Conservation (phyloP, 768 basidiomycete species). For the Neoboletus subvelutipes region DNA sequence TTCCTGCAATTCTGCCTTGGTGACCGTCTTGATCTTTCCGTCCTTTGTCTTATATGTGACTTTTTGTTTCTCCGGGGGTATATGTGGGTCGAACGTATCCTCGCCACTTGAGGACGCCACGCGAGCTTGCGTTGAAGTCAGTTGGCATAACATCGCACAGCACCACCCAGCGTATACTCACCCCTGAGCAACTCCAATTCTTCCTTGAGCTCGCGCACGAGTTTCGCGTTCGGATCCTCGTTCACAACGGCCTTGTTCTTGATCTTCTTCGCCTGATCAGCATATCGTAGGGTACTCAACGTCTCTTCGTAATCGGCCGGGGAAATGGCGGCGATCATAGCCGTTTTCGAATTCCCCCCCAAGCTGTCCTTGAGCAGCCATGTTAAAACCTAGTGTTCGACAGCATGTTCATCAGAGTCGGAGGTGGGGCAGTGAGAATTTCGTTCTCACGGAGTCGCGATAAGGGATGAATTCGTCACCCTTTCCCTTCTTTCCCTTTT, state of each 20-base stretch:
- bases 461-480: constrained; percentile 94
- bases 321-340: constrained; percentile 98
- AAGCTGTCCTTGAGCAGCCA: constrained; percentile 98
- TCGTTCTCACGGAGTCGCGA: constrained; percentile 81
- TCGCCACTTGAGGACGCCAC: constrained; percentile 69
- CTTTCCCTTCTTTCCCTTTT: constrained; percentile 88
- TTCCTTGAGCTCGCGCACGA: constrained; percentile 98
- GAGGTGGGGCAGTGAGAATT: neutral
- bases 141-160: neutral
- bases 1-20: constrained; percentile 96
- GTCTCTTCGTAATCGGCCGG: constrained; percentile 99
- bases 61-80: constrained; percentile 93
- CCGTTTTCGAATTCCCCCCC: constrained; percentile 96
- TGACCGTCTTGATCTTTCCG: constrained; percentile 91
- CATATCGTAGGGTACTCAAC: constrained; percentile 93
- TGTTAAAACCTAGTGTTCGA: constrained; percentile 71
- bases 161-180: constrained; percentile 29
- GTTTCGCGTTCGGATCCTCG: constrained; percentile 99
- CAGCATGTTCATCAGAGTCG: constrained; percentile 5
- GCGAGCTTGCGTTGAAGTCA: constrained; percentile 50
- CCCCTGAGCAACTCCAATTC: constrained; percentile 91
- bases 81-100: constrained; percentile 78
- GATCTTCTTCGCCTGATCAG: constrained; percentile 99
- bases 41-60: constrained; percentile 93
- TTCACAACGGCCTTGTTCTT: constrained; percentile 99